Evolutionary conservation across 495 filamentous ascomycete genomes (phyloP).

Genomic region (Beverwykella pulmonaria): DNA sequence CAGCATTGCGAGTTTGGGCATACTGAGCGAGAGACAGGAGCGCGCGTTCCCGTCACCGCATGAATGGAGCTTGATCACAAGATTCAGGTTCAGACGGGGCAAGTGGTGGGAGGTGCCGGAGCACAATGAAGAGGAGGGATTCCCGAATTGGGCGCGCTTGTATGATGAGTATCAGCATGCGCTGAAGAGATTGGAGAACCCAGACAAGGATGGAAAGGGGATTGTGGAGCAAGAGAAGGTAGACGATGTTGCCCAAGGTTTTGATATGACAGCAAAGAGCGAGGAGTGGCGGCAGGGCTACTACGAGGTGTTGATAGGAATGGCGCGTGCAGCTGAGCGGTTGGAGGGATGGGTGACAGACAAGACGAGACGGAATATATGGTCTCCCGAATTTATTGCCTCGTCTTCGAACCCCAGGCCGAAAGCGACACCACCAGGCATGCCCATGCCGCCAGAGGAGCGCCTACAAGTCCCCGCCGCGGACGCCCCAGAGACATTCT

Average conservation of each 20-base stretch:
- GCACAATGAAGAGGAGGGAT: slow-evolving; percentile 47
- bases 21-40: slow-evolving; percentile 71
- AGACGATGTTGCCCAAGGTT: slow-evolving; percentile 52
- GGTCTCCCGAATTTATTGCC: slow-evolving; percentile 68
- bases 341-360: slow-evolving; percentile 76
- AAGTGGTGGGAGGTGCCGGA: slow-evolving; percentile 53
- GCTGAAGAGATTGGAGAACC: slow-evolving; percentile 56
- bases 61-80: slow-evolving; percentile 66
- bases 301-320: slow-evolving; percentile 74
- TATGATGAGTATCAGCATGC: slow-evolving; percentile 57
- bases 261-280: slow-evolving; percentile 72
- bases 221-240: slow-evolving; percentile 59
- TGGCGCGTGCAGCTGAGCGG: slow-evolving; percentile 74
- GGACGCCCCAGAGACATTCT: slow-evolving; percentile 68
- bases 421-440: slow-evolving; percentile 63
- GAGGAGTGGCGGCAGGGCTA: slow-evolving; percentile 84
- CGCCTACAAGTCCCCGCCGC: slow-evolving; percentile 69
- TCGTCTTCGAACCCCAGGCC: slow-evolving; percentile 84
- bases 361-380: slow-evolving; percentile 57
- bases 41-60: slow-evolving; percentile 69
- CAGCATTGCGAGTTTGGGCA: slow-evolving; percentile 57
- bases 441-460: slow-evolving; percentile 60
- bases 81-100: slow-evolving; percentile 35
- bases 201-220: slow-evolving; percentile 65
- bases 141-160: slow-evolving; percentile 67